These are phyloP conservation scores for Aspergillus sp. DNA, from an alignment of 2,329 filamentous ascomycete genomes.

Conservation along the genomic window DNA sequence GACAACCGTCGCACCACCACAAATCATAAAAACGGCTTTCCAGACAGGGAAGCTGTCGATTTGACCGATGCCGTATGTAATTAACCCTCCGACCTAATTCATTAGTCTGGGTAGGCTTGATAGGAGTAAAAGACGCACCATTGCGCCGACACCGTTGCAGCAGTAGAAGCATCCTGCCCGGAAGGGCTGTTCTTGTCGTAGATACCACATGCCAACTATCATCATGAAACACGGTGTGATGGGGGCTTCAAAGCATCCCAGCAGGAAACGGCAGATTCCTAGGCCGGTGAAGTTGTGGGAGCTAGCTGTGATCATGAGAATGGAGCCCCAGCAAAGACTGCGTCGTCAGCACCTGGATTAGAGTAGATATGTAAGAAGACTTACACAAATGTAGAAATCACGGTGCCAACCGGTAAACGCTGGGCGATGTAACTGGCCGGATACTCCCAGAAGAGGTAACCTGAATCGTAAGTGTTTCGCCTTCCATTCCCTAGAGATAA, in stretches of 20 bases:
- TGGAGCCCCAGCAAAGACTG: slow-evolving; percentile 36
- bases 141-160: slow-evolving; percentile 35
- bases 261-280: slow-evolving; percentile 39
- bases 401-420: slow-evolving; percentile 16
- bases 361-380: neutral
- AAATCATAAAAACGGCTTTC: slow-evolving; percentile 41
- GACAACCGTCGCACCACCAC: slow-evolving; percentile 38
- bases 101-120: neutral
- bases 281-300: slow-evolving; percentile 38
- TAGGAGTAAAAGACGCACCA: slow-evolving; percentile 7
- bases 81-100: slow-evolving; percentile 11
- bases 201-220: slow-evolving; percentile 47
- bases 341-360: neutral
- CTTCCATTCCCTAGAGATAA: neutral
- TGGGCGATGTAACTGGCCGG: slow-evolving; percentile 33
- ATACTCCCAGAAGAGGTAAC: slow-evolving; percentile 39
- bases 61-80: slow-evolving; percentile 35
- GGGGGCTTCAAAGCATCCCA: slow-evolving; percentile 44
- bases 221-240: slow-evolving; percentile 48
- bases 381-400: slow-evolving; percentile 11
- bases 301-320: slow-evolving; percentile 40
- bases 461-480: neutral
- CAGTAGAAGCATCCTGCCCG: slow-evolving; percentile 41
- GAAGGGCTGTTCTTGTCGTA: slow-evolving; percentile 41
- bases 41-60: slow-evolving; percentile 38